These are phyloP conservation scores for Colletotrichum lentis DNA, from an alignment of 2,329 filamentous ascomycete genomes.

Conservation along the genomic window DNA sequence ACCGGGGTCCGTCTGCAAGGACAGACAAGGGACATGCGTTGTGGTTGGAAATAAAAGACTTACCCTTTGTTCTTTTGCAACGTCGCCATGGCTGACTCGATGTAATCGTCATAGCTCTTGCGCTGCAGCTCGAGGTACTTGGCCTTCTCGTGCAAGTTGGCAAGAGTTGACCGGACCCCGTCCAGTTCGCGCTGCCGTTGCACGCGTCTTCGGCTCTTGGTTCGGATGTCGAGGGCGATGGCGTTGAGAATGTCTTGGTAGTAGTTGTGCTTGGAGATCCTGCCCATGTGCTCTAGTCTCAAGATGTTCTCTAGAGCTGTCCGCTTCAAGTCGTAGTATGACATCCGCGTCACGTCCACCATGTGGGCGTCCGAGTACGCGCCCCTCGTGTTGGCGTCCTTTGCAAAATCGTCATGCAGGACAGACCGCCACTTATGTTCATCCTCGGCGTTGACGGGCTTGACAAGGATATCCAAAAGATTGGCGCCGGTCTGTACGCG, in stretches of 20 bases:
- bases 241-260: conserved; percentile 99
- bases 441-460: conserved; percentile 85
- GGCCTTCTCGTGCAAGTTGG: conserved; percentile 84
- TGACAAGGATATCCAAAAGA: conserved; percentile 94
- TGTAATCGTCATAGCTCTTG: conserved; percentile 98
- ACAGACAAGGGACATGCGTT: not conserved
- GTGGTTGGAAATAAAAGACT: conserved; percentile 43
- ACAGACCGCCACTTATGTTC: conserved; percentile 86
- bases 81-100: conserved; percentile 97
- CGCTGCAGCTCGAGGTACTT: conserved; percentile 93
- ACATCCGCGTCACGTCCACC: conserved; percentile 87
- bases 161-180: conserved; percentile 76
- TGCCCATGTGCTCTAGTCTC: conserved; percentile 83
- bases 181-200: conserved; percentile 93
- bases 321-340: conserved; percentile 90
- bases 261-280: conserved; percentile 87
- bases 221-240: conserved; percentile 95
- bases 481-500: conserved; percentile 91
- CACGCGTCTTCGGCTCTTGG: conserved; percentile 91
- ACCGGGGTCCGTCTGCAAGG: not conserved
- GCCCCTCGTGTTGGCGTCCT: conserved; percentile 73
- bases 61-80: conserved; percentile 95
- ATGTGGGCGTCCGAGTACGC: conserved; percentile 92
- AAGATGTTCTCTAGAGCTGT: conserved; percentile 95
- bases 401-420: conserved; percentile 80